These are phyloP conservation scores for Castanea crenata DNA, from an alignment of 306 rosid species.

Conservation along the genomic window DNA sequence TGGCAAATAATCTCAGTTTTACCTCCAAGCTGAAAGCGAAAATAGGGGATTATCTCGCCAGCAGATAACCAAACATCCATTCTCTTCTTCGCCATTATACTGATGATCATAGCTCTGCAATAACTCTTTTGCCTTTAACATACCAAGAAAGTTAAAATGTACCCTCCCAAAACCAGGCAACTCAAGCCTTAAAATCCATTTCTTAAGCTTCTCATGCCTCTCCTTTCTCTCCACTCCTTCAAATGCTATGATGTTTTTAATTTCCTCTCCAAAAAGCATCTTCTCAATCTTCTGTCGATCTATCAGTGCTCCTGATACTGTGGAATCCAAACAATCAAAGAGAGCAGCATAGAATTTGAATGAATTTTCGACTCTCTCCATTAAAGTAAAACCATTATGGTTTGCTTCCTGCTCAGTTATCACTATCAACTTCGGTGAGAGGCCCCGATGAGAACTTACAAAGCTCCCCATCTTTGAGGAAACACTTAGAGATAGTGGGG, in stretches of 20 bases:
- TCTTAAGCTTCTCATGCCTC: conserved; percentile 77
- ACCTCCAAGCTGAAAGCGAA: conserved; percentile 73
- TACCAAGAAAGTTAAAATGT: conserved; percentile 51
- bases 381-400: conserved; percentile 55
- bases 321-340: conserved; percentile 79
- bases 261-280: conserved; percentile 71
- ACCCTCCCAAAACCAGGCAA: conserved; percentile 60
- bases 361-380: conserved; percentile 66
- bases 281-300: conserved; percentile 73
- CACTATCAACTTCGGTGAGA: conserved; percentile 67
- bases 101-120: conserved; percentile 49
- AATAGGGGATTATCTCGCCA: conserved; percentile 67
- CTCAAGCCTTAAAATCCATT: conserved; percentile 66
- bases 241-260: conserved; percentile 76
- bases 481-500: conserved; percentile 56
- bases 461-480: conserved; percentile 76
- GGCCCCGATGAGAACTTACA: conserved; percentile 44
- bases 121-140: conserved; percentile 45
- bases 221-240: conserved; percentile 74
- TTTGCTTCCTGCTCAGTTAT: conserved; percentile 91
- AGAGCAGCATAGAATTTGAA: conserved; percentile 62
- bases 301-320: conserved; percentile 47
- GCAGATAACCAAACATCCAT: conserved; percentile 51
- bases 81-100: conserved; percentile 50
- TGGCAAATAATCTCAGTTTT: conserved; percentile 15